A percentile compares a stretch with the other conserved stretches of the same genome.
These are phyloP conservation scores for Auxenochlorella pyrenoidosa DNA, from an alignment of 139 green algal species.

Conservation along the genomic window DNA sequence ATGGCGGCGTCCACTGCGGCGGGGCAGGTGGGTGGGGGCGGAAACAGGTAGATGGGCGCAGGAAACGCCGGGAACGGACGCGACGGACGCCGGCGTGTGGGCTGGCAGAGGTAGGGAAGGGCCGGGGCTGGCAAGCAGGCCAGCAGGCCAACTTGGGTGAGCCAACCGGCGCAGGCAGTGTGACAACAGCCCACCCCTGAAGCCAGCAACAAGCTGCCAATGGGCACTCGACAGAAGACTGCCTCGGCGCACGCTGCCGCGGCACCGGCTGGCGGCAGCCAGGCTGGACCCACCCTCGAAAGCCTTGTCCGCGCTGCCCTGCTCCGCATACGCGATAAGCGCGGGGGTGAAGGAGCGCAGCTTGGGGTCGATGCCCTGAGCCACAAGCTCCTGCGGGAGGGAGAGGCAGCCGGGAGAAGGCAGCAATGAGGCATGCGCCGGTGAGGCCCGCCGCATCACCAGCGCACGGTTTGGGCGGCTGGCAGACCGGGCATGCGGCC, in stretches of 20 bases:
- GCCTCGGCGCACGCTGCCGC: no score
- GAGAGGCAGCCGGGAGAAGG: not conserved
- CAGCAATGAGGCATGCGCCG: not conserved
- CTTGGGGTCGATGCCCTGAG: conserved; percentile 19
- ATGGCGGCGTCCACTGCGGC: conserved; percentile 45
- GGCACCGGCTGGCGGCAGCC: not conserved
- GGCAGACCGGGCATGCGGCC: no score
- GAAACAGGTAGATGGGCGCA: no score
- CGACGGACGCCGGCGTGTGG: no score
- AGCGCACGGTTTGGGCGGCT: not conserved
- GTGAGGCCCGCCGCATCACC: not conserved
- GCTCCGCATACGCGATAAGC: conserved; percentile 52
- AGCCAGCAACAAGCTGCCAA: not conserved
- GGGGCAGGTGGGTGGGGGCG: not conserved
- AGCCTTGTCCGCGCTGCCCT: conserved; percentile 41
- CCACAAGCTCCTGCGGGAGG: conserved; percentile 23
- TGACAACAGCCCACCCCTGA: no score
- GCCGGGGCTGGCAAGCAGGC: no score
- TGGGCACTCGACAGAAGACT: no score
- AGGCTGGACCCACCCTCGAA: conserved; percentile 30
- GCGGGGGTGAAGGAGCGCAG: conserved; percentile 67
- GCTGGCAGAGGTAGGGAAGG: no score
- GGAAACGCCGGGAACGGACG: no score
- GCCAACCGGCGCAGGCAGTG: not conserved
- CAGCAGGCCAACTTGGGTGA: not conserved